Evolutionary conservation across 331 rosid genomes (phyloP).

Genomic region (Malus hybrid): DNA sequence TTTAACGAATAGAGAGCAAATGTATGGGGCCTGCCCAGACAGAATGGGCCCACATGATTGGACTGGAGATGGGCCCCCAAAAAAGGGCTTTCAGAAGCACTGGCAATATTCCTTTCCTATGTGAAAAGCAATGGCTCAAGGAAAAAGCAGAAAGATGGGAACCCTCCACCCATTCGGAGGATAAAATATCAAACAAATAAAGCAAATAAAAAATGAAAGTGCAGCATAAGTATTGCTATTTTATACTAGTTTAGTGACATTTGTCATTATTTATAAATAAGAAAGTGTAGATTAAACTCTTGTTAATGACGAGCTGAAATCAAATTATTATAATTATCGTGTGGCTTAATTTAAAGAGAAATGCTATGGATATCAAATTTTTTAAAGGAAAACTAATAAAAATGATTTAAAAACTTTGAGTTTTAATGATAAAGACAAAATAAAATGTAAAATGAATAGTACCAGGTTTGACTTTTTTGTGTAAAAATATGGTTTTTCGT

Average conservation of each 20-base stretch:
- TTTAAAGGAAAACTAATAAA: too few species aligned
- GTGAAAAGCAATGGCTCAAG: conserved; percentile 53
- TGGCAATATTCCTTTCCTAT: conserved; percentile 67
- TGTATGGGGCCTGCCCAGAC: conserved; percentile 35
- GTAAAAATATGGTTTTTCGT: too few species aligned
- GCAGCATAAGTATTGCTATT: rapidly evolving
- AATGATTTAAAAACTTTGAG: too few species aligned
- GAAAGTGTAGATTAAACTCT: too few species aligned
- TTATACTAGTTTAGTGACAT: rapidly evolving
- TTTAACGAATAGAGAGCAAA: not conserved
- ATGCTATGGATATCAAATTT: too few species aligned
- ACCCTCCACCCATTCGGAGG: conserved; percentile 52
- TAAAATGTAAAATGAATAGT: too few species aligned
- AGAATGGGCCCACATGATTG: conserved; percentile 62
- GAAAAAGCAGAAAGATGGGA: conserved; percentile 42
- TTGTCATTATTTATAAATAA: too few species aligned
- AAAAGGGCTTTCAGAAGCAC: conserved; percentile 25
- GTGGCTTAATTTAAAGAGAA: too few species aligned
- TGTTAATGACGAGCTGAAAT: rapidly evolving
- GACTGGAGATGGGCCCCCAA: conserved; percentile 50
- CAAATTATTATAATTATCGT: too few species aligned
- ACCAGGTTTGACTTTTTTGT: too few species aligned
- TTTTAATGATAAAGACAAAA: too few species aligned
- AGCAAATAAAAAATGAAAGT: not conserved
- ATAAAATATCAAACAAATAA: conserved; percentile 4